Conservation (phyloP, 768 basidiomycete genomes). For the Serendipita sp. region DNA sequence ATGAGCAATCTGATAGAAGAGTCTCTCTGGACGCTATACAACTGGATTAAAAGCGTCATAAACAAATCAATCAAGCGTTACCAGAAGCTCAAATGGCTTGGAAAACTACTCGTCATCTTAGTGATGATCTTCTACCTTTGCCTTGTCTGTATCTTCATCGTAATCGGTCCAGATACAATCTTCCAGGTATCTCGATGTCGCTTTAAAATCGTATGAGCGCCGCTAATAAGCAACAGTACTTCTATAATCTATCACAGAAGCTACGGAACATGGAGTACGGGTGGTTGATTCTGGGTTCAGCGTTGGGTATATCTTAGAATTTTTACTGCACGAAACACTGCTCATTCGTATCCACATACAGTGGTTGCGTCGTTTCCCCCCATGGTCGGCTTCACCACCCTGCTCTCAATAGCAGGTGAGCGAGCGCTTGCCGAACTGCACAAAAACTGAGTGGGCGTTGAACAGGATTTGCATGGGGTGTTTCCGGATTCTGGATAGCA, state of each 20-base stretch:
- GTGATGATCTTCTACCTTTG: not conserved
- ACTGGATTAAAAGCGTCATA: not conserved
- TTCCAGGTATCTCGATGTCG: not conserved
- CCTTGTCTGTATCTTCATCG: not conserved
- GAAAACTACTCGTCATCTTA: not conserved
- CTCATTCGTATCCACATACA: conserved; percentile 14
- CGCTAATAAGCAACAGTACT: not conserved
- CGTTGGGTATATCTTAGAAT: conserved; percentile 32
- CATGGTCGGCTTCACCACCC: conserved; percentile 50
- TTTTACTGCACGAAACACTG: not conserved
- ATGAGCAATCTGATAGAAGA: not conserved
- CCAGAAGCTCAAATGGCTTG: not conserved
- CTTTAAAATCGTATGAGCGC: not conserved
- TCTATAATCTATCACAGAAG: conserved; percentile 52
- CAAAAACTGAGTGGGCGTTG: not conserved
- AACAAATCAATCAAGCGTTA: not conserved
- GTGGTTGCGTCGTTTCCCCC: conserved; percentile 40
- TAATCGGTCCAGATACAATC: not conserved
- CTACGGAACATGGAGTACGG: conserved; percentile 46
- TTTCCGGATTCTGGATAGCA: conserved; percentile 57
- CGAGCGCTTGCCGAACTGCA: not conserved
- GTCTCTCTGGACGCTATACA: not conserved
- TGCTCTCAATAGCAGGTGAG: not conserved
- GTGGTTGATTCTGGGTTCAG: conserved; percentile 37
- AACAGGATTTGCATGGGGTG: conserved; percentile 68